Conservation (phyloP, 129 eudicot species). For the Chrysanthemum makinoi region DNA sequence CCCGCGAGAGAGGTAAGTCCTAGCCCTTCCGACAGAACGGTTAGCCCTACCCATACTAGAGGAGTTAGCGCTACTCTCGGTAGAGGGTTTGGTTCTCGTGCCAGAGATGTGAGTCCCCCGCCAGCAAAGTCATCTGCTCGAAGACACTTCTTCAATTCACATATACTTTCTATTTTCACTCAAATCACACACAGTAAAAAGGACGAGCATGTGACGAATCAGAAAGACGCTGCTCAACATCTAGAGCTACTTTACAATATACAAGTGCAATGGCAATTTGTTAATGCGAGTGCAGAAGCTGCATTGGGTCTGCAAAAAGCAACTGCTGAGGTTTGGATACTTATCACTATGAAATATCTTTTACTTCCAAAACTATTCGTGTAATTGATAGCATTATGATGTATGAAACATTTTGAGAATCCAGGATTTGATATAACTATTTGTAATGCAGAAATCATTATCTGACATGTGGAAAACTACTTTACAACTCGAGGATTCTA, state of each 20-base stretch:
- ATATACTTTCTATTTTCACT: conserved; percentile 55
- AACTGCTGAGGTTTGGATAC: conserved; percentile 62
- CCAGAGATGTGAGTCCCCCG: conserved; percentile 52
- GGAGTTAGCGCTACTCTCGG: conserved; percentile 42
- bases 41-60: conserved; percentile 28
- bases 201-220: conserved; percentile 51
- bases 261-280: conserved; percentile 79
- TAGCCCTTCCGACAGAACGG: conserved; percentile 7
- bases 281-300: conserved; percentile 59
- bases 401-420: neutral
- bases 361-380: neutral
- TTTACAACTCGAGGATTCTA: conserved; percentile 49
- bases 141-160: conserved; percentile 51
- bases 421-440: neutral
- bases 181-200: conserved; percentile 50
- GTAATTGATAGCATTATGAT: neutral
- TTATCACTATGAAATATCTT: conserved; percentile 1
- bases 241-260: conserved; percentile 62
- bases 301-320: conserved; percentile 42
- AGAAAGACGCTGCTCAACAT: conserved; percentile 53
- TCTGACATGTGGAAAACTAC: conserved; percentile 53
- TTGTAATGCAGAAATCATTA: conserved; percentile 55
- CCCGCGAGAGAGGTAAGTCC: neutral
- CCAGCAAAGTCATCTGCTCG: conserved; percentile 52
- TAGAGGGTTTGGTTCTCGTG: conserved; percentile 39